These are phyloP conservation scores for Apiospora hydei DNA, from an alignment of 2,329 filamentous ascomycete genomes.

Conservation along the genomic window DNA sequence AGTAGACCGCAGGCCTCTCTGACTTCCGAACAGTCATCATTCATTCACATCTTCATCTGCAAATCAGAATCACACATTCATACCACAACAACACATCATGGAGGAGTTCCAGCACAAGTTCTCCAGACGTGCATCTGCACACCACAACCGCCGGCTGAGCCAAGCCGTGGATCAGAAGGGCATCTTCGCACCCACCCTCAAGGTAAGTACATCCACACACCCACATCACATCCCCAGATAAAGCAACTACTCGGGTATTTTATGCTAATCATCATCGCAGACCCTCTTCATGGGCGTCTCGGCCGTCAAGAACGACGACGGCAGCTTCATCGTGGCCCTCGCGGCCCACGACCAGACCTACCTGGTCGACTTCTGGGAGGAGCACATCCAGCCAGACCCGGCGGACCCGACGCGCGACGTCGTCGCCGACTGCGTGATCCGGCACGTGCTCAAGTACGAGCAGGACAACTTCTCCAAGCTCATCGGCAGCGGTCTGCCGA, in stretches of 20 bases:
- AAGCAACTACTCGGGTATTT: background rate
- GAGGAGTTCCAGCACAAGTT: slow-evolving; percentile 7
- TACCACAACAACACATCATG: background rate
- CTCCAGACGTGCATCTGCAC: slow-evolving; percentile 50
- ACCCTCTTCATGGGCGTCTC: slow-evolving; percentile 70
- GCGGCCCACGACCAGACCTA: slow-evolving; percentile 79
- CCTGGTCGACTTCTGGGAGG: slow-evolving; percentile 74
- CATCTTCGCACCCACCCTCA: slow-evolving; percentile 53
- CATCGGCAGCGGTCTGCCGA: slow-evolving; percentile 74
- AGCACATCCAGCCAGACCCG: slow-evolving; percentile 58
- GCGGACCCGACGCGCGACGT: slow-evolving; percentile 46
- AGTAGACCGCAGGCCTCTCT: background rate
- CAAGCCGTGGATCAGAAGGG: slow-evolving; percentile 51
- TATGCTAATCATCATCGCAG: slow-evolving; percentile 43
- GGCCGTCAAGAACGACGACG: slow-evolving; percentile 57
- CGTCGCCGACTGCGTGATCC: slow-evolving; percentile 67
- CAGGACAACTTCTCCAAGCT: slow-evolving; percentile 75
- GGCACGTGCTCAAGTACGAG: slow-evolving; percentile 65
- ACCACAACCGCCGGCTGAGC: slow-evolving; percentile 57
- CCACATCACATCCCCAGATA: background rate
- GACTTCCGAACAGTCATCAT: background rate
- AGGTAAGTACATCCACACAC: slow-evolving; percentile 41
- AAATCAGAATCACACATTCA: background rate
- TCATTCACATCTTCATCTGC: background rate
- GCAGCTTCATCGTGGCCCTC: slow-evolving; percentile 66